phyloP scores from a whole-genome alignment of 2,329 filamentous ascomycete genomes.

The Chrysosphaeria jannelii region DNA sequence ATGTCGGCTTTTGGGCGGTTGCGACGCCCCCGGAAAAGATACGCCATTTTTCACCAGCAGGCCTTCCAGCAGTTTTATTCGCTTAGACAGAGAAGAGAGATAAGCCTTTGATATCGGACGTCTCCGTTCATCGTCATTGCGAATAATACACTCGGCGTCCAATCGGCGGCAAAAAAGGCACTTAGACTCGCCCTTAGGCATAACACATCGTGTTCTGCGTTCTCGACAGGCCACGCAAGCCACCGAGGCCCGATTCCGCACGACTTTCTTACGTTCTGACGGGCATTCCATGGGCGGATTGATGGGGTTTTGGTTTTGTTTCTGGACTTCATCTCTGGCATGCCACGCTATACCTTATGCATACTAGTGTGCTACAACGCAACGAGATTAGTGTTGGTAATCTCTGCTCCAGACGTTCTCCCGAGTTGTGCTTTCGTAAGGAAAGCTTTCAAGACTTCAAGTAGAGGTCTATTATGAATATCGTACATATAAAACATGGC shows the following conservation, averaged over 20 bases:
- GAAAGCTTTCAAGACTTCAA: too few species aligned
- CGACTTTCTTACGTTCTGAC: slow-evolving; percentile 9
- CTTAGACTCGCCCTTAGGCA: slow-evolving; percentile 17
- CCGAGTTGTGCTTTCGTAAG: too few species aligned
- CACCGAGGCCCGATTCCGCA: slow-evolving; percentile 19
- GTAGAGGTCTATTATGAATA: too few species aligned
- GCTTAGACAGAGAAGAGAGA: slow-evolving; percentile 23
- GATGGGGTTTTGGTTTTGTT: neutral
- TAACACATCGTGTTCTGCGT: slow-evolving; percentile 17
- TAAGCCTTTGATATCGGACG: slow-evolving; percentile 27
- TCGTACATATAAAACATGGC: too few species aligned
- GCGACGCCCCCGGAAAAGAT: slow-evolving; percentile 16
- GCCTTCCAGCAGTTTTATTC: slow-evolving; percentile 19
- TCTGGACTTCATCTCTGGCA: neutral
- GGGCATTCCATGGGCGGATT: too few species aligned
- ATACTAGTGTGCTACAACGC: too few species aligned
- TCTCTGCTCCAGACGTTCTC: too few species aligned
- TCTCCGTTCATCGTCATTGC: slow-evolving; percentile 24
- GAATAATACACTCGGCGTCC: slow-evolving; percentile 21
- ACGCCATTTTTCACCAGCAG: slow-evolving; percentile 19
- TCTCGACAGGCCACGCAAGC: slow-evolving; percentile 23
- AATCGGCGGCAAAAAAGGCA: slow-evolving; percentile 22
- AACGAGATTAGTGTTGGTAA: too few species aligned
- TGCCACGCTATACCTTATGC: neutral
- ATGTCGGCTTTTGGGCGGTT: slow-evolving; percentile 20